phyloP scores from a whole-genome alignment of 495 filamentous ascomycete species.

The Usnea hakonensis region DNA sequence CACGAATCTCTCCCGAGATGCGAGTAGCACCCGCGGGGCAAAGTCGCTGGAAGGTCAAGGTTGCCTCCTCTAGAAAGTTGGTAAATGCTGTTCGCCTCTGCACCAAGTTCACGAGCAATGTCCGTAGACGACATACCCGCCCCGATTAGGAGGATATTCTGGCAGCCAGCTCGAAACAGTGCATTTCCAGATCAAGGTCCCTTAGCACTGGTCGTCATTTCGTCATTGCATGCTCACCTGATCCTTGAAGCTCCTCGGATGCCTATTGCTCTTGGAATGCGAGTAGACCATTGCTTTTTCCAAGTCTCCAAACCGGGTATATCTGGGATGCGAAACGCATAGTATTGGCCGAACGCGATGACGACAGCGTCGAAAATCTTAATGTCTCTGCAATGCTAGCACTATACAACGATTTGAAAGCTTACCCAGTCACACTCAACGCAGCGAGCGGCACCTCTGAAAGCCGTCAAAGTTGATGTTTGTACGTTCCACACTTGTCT shows the following conservation, averaged over 20 bases:
- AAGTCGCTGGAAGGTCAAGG: conserved; percentile 40
- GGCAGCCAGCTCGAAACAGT: neutral
- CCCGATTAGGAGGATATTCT: conserved; percentile 54
- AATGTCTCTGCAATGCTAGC: neutral
- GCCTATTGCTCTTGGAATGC: conserved; percentile 58
- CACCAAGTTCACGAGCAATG: conserved; percentile 49
- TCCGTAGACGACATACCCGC: conserved; percentile 54
- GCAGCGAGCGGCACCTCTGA: neutral
- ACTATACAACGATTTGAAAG: neutral
- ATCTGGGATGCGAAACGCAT: conserved; percentile 48
- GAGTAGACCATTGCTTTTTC: conserved; percentile 43
- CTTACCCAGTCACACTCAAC: conserved; percentile 4
- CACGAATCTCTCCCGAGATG: neutral
- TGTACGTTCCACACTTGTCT: neutral
- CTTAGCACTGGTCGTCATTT: neutral
- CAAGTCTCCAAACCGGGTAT: conserved; percentile 45
- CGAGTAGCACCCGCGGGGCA: conserved; percentile 2
- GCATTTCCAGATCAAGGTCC: neutral
- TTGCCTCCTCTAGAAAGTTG: conserved; percentile 51
- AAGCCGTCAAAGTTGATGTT: neutral
- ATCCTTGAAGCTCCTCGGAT: conserved; percentile 36
- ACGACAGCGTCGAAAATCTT: conserved; percentile 50
- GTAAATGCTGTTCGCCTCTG: conserved; percentile 43
- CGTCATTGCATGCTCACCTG: conserved; percentile 33
- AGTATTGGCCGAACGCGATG: conserved; percentile 53